phyloP scores from a whole-genome alignment of 2,329 filamentous ascomycete species.

The Colletotrichum phormii region DNA sequence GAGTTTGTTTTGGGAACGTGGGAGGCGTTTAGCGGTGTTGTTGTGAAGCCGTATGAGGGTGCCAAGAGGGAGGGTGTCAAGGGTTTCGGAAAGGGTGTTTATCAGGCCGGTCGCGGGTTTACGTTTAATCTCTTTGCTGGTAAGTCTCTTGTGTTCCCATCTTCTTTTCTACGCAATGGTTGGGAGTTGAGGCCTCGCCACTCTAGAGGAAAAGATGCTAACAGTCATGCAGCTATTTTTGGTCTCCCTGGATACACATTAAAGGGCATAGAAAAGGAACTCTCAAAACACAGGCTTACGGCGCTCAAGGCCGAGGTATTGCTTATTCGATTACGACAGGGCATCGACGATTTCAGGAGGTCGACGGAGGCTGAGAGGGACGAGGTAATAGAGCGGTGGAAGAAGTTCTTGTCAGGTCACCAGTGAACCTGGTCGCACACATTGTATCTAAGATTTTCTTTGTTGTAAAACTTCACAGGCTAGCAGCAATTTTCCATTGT shows the following conservation, averaged over 20 bases:
- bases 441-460: conserved; percentile 16
- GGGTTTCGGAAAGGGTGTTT: conserved; percentile 71
- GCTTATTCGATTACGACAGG: conserved; percentile 46
- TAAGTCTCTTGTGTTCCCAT: conserved; percentile 18
- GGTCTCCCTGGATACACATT: conserved; percentile 62
- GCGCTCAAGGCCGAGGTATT: conserved; percentile 47
- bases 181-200: not conserved
- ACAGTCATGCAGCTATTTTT: conserved; percentile 50
- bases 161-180: too few species aligned
- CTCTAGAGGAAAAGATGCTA: not conserved
- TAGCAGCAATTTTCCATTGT: not conserved
- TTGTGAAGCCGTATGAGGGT: conserved; percentile 73
- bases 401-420: conserved; percentile 14
- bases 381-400: conserved; percentile 44
- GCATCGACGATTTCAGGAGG: conserved; percentile 43
- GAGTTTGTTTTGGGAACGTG: conserved; percentile 74
- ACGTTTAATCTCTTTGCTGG: conserved; percentile 56
- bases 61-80: conserved; percentile 70
- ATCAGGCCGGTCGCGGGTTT: conserved; percentile 55
- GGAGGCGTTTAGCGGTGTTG: conserved; percentile 75
- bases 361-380: conserved; percentile 39
- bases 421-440: not conserved
- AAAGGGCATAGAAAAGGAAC: conserved; percentile 65
- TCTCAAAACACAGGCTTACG: conserved; percentile 48
- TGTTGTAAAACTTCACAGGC: not conserved